phyloP scores from a whole-genome alignment of 1,139 yeast genomes.

The Yamadazyma aaseri region DNA sequence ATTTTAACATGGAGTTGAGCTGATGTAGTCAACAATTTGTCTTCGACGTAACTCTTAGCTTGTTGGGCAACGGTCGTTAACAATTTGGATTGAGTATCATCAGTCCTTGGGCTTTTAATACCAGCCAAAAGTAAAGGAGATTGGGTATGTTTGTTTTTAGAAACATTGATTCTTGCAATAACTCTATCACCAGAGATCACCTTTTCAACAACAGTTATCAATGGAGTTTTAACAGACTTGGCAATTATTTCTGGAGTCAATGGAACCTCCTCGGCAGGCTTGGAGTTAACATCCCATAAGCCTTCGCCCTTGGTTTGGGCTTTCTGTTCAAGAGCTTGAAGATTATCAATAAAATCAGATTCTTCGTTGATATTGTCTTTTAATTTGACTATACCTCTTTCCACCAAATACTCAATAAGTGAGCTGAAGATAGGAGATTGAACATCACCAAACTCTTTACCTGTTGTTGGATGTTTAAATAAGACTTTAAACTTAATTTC shows the following conservation, averaged over 20 bases:
- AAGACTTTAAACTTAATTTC: constrained; percentile 59
- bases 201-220: constrained; percentile 65
- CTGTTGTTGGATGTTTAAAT: constrained; percentile 48
- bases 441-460: constrained; percentile 73
- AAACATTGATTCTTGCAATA: constrained; percentile 52
- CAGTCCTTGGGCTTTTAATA: constrained; percentile 67
- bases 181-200: constrained; percentile 79
- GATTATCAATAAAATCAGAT: constrained; percentile 25
- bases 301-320: constrained; percentile 55
- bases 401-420: constrained; percentile 54
- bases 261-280: constrained; percentile 25
- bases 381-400: constrained; percentile 61
- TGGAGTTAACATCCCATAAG: constrained; percentile 44
- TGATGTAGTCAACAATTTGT: constrained; percentile 63
- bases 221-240: constrained; percentile 40
- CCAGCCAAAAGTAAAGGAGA: constrained; percentile 73
- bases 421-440: constrained; percentile 64
- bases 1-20: constrained; percentile 51
- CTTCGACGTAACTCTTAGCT: constrained; percentile 65
- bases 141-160: constrained; percentile 43
- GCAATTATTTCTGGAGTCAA: constrained; percentile 39
- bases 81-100: constrained; percentile 39
- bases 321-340: constrained; percentile 36
- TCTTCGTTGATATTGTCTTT: constrained; percentile 54
- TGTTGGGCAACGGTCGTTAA: constrained; percentile 58